These are phyloP conservation scores for Hypoxylon sp. DNA, from an alignment of 2,329 filamentous ascomycete genomes.

Conservation along the genomic window DNA sequence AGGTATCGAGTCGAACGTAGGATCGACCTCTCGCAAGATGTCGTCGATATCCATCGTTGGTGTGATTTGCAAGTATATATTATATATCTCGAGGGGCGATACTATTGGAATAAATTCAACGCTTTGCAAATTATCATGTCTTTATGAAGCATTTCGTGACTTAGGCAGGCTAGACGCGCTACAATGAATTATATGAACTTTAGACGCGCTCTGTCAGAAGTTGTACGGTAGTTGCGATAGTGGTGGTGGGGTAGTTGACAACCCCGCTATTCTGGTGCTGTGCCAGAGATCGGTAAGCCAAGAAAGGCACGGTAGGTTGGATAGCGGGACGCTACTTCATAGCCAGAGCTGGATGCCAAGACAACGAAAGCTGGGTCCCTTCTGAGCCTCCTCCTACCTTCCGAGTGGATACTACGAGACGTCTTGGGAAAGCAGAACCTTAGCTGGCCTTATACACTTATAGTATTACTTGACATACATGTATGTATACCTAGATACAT, in stretches of 20 bases:
- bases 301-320: constrained; percentile 6
- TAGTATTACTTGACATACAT: not conserved
- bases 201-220: not conserved
- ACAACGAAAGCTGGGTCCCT: constrained; percentile 22
- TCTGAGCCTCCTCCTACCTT: constrained; percentile 11
- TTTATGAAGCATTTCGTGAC: not conserved
- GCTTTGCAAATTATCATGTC: not conserved
- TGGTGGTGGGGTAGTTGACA: constrained; percentile 16
- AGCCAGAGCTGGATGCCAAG: constrained; percentile 17
- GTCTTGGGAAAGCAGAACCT: not conserved
- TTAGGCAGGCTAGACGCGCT: constrained; percentile 1
- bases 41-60: constrained; percentile 81
- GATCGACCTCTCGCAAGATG: constrained; percentile 81
- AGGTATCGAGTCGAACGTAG: constrained; percentile 67
- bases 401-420: not conserved
- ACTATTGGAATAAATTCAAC: not conserved
- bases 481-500: not conserved
- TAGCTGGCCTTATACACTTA: not conserved
- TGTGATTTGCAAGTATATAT: not conserved
- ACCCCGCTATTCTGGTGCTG: constrained; percentile 14
- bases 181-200: not conserved
- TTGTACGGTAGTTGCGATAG: not conserved
- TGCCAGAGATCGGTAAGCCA: constrained; percentile 17
- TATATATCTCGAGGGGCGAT: not conserved
- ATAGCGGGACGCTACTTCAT: constrained; percentile 27